Evolutionary conservation across 2,329 filamentous ascomycete species (phyloP), one percentile per base, ranked within the genome.

Genomic region (Neoarthrinium moseri): DNA sequence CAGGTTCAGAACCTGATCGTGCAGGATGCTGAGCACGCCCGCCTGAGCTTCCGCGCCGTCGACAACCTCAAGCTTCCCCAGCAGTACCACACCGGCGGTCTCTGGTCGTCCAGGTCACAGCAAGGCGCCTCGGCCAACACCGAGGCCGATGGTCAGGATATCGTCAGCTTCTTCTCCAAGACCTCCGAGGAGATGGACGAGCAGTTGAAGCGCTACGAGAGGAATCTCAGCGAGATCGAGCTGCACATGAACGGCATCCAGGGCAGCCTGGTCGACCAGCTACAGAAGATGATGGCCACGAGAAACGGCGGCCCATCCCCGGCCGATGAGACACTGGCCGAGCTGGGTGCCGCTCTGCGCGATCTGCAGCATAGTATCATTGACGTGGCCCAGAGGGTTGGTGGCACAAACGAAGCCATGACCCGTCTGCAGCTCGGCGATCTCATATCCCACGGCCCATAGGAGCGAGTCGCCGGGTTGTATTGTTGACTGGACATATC

Each of bases 321-420:
- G 43, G 54, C 68, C 45, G 70, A 77, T 52, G 67, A 80, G 62
- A 68, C 68, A 51, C 64, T 72, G 17, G 64, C 70, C 27, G 74
- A 78, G 58, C 68, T 86, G 35, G 78, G 77, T 13, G 75, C 72
- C 11, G 81, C 83, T 34, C 70, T 87, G 52, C 71, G 77, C 15
- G 83, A 86, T 53, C 84, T 87, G 49, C 82, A 87, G 65, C 73
- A 78, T 54, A 77, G 81, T 46, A 83, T 87, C 45, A 63, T 85
- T 46, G 76, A 79, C 43, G 82, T 85, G 46, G 83, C 83, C 5
- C 72, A 75, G 20, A 75, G 80, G 45, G 74, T 87, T 40, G 82
- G 81, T 3, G 68, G 68, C 37, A 75, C 74, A 4, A 77, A 81
- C 50, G 83, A 86, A 60, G 76, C 77, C 27, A 73, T 84, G 46